Evolutionary conservation across 805 yeast species (phyloP), one percentile per base, ranked within the genome.

Genomic region (Candida xyloterini): DNA sequence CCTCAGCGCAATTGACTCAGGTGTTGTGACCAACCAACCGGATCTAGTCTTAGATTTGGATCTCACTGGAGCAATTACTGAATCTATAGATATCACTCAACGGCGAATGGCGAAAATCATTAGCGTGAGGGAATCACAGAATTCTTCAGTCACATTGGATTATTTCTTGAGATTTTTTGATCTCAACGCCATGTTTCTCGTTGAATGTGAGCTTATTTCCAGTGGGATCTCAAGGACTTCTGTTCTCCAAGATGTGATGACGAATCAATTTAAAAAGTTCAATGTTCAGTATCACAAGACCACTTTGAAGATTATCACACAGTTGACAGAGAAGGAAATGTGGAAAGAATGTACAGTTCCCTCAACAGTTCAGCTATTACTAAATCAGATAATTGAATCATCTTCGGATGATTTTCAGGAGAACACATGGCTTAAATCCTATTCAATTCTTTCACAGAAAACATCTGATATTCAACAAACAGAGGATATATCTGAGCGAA

Each of bases 131-230:
- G 77, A 81, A 55, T 88, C 83, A 30, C 78, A 84, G 46, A 79
- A 78, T 10, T 74, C 86, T 0, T 71, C 68, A 27, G 59, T 81
- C 15, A 60, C 81, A 3, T 67, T 77, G 7, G 72, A 73, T n/a
- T 75, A 72, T 48, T 90, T 89, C 62, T 54, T 86, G 33, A 67
- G 79, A 43, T 72, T 87, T 36, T 87, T 79, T 59, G 68, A 83
- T 3, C 65, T 84, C 10, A 78, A 80, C 40, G 75, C 81, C 0
- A 68, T 81, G 15, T 90, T 90, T 56, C 67, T 89, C 29, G 76
- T 76, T 33, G 95, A 88, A 55, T 86, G 95, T 59, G 98, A 93
- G 59, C 70, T 79, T 10, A 74, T 90, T 4, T 79, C 88, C 4
- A 56, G 55, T 26, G 95, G 95, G 0, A 77, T 73, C 41, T 70